Conservation (phyloP, 352 stramenopile genomes). For the Phytophthora capsici region DNA sequence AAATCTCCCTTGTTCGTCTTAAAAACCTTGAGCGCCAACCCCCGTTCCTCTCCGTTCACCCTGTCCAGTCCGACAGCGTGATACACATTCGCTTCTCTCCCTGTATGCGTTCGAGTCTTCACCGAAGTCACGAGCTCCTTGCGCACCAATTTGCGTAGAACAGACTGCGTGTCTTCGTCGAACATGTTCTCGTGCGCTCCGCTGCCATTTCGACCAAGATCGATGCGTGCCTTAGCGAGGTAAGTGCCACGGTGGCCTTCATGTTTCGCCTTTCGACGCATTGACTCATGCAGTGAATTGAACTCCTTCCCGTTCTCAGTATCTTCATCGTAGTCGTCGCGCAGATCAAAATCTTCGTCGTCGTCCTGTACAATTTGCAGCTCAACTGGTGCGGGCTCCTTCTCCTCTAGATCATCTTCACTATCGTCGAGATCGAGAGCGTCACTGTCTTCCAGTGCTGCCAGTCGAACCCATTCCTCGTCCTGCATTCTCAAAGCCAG, state of each 20-base stretch:
- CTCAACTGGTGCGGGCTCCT: neutral
- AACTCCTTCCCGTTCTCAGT: conserved; percentile 22
- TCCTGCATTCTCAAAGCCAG: conserved; percentile 50
- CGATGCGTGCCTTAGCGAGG: conserved; percentile 9
- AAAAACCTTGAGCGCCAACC: conserved; percentile 73
- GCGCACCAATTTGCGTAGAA: conserved; percentile 60
- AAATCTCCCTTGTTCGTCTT: conserved; percentile 65
- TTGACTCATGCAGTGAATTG: conserved; percentile 41
- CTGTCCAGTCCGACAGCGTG: conserved; percentile 44
- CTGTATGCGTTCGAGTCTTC: conserved; percentile 53
- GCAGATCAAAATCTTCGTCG: conserved; percentile 26
- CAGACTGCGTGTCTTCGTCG: conserved; percentile 52
- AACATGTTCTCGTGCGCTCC: conserved; percentile 53
- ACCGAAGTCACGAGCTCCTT: conserved; percentile 44
- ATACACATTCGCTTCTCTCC: conserved; percentile 59
- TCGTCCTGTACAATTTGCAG: conserved; percentile 8
- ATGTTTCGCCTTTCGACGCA: conserved; percentile 44
- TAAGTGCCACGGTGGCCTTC: conserved; percentile 23
- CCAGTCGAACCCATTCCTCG: conserved; percentile 24
- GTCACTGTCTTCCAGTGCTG: conserved; percentile 9
- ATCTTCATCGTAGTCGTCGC: conserved; percentile 18
- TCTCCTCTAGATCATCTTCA: conserved; percentile 26
- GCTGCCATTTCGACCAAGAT: conserved; percentile 41
- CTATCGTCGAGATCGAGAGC: conserved; percentile 9
- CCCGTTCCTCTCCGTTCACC: conserved; percentile 25